phyloP scores from a whole-genome alignment of 2,329 filamentous ascomycete species.

The Trichoderma afroharzianum region DNA sequence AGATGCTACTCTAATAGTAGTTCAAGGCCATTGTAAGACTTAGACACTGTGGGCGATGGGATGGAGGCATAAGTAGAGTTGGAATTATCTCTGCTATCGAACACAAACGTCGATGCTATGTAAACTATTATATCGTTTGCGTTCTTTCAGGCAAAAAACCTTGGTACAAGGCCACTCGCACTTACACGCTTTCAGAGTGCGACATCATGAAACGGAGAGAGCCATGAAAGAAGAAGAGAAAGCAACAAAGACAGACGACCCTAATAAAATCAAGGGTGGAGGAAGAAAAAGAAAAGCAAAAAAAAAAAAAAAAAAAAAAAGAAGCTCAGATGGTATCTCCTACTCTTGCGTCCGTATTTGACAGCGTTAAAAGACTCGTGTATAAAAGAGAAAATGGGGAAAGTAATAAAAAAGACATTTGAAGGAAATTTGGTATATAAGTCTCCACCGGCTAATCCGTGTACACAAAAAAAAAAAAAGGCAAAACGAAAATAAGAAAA shows the following conservation, averaged over 20 bases:
- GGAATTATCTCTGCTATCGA: neutral
- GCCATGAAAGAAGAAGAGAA: neutral
- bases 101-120: neutral
- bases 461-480: neutral
- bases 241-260: neutral
- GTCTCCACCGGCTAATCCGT: neutral
- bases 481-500: neutral
- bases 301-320: neutral
- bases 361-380: slow-evolving; percentile 9
- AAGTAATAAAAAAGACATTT: neutral
- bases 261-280: neutral
- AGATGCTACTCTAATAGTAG: no score
- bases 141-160: neutral
- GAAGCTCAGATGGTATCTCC: slow-evolving; percentile 18
- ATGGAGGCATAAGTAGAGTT: neutral
- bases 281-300: neutral
- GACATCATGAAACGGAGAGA: neutral
- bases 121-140: neutral
- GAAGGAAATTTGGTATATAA: slow-evolving; percentile 6
- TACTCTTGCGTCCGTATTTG: slow-evolving; percentile 17
- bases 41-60: neutral
- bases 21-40: neutral
- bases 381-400: neutral
- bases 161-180: neutral
- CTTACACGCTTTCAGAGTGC: neutral